Evolutionary conservation across 495 filamentous ascomycete genomes (phyloP).

Genomic region (Aspergillus asperescens): DNA sequence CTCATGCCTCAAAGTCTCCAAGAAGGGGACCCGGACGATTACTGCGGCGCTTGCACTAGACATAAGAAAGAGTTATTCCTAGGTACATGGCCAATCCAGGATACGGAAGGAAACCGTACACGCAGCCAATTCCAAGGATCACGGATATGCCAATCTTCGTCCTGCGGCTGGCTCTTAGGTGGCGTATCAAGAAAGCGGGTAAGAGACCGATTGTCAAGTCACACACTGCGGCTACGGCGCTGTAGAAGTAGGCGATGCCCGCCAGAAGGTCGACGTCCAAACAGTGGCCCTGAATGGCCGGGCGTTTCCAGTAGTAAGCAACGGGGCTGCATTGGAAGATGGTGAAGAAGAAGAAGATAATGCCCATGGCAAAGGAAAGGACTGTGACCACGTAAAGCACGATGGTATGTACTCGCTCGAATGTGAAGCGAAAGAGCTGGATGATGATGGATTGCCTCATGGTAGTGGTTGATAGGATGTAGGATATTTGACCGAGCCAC

Average conservation of each 20-base stretch:
- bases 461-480: constrained; percentile 37
- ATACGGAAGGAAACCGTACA: too few relatives aligned
- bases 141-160: constrained; percentile 8
- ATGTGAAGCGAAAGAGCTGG: constrained; percentile 45
- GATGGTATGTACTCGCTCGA: constrained; percentile 31
- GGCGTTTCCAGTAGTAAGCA: constrained; percentile 37
- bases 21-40: too few relatives aligned
- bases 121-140: constrained; percentile 20
- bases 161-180: not conserved
- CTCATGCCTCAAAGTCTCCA: too few relatives aligned
- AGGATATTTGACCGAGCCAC: constrained; percentile 42
- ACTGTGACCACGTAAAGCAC: constrained; percentile 35
- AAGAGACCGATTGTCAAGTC: constrained; percentile 12
- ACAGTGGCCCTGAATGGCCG: constrained; percentile 31
- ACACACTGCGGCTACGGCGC: constrained; percentile 5
- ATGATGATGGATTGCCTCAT: constrained; percentile 44
- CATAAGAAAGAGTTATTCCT: too few relatives aligned
- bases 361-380: constrained; percentile 29
- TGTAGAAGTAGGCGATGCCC: constrained; percentile 26
- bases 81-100: too few relatives aligned
- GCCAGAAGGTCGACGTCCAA: constrained; percentile 34
- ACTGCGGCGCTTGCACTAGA: too few relatives aligned
- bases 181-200: constrained; percentile 9
- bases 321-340: constrained; percentile 42
- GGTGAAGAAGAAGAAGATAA: constrained; percentile 40